Conservation (phyloP, 2,329 filamentous ascomycete genomes). For the Esteya vermicola region DNA sequence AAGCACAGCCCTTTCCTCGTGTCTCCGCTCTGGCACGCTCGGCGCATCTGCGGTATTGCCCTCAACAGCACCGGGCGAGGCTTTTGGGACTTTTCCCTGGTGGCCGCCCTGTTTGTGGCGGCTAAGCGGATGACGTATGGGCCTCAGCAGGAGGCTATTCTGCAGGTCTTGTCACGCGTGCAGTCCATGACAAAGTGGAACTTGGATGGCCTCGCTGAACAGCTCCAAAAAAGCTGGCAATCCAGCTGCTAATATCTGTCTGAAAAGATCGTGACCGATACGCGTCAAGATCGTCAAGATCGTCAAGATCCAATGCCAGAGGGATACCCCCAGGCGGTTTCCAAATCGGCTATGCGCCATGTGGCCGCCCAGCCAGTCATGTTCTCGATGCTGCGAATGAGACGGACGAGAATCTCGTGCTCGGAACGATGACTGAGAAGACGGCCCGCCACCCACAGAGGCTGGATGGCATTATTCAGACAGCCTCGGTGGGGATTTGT, state of each 20-base stretch:
- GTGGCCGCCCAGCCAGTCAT: constrained; percentile 37
- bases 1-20: constrained; percentile 16
- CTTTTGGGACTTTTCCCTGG: constrained; percentile 32
- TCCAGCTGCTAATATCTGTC: neutral
- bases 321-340: constrained; percentile 26
- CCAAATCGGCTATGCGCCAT: constrained; percentile 38
- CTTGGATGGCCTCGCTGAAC: neutral
- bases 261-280: constrained; percentile 12
- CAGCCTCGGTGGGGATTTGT: constrained; percentile 41
- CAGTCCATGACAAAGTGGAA: neutral
- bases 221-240: neutral
- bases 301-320: no score
- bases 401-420: constrained; percentile 21
- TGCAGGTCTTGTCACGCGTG: constrained; percentile 23
- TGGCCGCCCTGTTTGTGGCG: constrained; percentile 29
- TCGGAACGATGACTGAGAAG: constrained; percentile 35
- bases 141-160: constrained; percentile 25
- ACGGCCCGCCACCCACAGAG: constrained; percentile 39
- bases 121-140: constrained; percentile 32
- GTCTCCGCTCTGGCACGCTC: constrained; percentile 33
- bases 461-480: constrained; percentile 43
- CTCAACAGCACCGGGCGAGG: constrained; percentile 28
- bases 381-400: constrained; percentile 34
- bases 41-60: constrained; percentile 32
- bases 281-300: no score